These are phyloP conservation scores for Coprinopsis marcescibilis DNA, from an alignment of 768 basidiomycete species.

Conservation along the genomic window DNA sequence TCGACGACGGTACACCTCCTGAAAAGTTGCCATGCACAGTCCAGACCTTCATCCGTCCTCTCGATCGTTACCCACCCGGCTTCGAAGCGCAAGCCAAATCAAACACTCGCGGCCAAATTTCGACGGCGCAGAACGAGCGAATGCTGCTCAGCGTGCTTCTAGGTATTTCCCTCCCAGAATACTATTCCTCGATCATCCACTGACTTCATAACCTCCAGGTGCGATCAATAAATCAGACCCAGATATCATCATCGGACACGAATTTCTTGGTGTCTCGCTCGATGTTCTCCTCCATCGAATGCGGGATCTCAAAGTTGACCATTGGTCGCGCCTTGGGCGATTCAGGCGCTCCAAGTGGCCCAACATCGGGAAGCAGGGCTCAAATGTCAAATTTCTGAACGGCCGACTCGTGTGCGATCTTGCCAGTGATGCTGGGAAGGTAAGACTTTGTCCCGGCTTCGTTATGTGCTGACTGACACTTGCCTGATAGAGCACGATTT, in stretches of 20 bases:
- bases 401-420: slow-evolving; percentile 90
- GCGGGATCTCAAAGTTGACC: slow-evolving; percentile 84
- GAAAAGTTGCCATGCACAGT: slow-evolving; percentile 78
- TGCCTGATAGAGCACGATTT: slow-evolving; percentile 76
- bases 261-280: slow-evolving; percentile 84
- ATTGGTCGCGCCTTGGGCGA: slow-evolving; percentile 91
- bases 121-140: slow-evolving; percentile 74
- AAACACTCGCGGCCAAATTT: slow-evolving; percentile 63
- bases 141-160: slow-evolving; percentile 80
- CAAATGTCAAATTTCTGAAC: slow-evolving; percentile 75
- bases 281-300: slow-evolving; percentile 90
- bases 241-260: slow-evolving; percentile 91
- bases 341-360: slow-evolving; percentile 85
- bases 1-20: slow-evolving; percentile 90
- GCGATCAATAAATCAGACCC: slow-evolving; percentile 84
- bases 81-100: slow-evolving; percentile 69
- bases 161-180: slow-evolving; percentile 33
- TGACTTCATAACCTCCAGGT: slow-evolving; percentile 31
- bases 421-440: slow-evolving; percentile 92
- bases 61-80: slow-evolving; percentile 79
- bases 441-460: slow-evolving; percentile 23
- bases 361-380: slow-evolving; percentile 71
- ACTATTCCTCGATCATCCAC: background rate
- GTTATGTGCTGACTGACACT: background rate
- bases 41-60: slow-evolving; percentile 84